A percentile compares a stretch with the other conserved stretches of the same genome.
phyloP scores from a whole-genome alignment of 148 eudicot genomes.

The Amaranthus hypochondriacus region DNA sequence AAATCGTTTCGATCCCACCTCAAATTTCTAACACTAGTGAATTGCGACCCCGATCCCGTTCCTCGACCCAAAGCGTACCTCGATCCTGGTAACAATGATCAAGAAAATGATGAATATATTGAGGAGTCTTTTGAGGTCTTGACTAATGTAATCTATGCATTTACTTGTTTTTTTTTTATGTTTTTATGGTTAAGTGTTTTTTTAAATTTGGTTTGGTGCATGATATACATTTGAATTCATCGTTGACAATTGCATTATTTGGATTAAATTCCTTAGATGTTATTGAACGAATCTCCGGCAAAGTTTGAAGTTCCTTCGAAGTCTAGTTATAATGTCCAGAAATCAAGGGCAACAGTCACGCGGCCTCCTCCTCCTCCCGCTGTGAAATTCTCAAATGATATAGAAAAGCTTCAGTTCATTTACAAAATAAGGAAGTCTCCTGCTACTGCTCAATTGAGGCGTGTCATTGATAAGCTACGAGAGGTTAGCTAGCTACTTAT shows the following conservation, averaged over 20 bases:
- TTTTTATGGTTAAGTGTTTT: too few relatives aligned
- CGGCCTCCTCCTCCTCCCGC: conserved; percentile 41
- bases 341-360: conserved; percentile 22
- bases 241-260: background rate
- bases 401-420: conserved; percentile 78
- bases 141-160: too few relatives aligned
- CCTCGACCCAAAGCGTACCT: too few relatives aligned
- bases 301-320: conserved; percentile 43
- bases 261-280: conserved; percentile 39
- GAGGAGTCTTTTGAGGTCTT: too few relatives aligned
- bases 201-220: background rate
- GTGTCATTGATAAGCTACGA: conserved; percentile 63
- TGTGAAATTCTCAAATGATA: conserved; percentile 79
- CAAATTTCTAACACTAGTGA: too few relatives aligned
- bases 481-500: conserved; percentile 45
- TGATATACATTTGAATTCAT: background rate
- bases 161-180: too few relatives aligned
- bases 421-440: conserved; percentile 78
- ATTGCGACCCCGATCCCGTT: too few relatives aligned
- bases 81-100: too few relatives aligned
- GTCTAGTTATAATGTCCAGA: background rate
- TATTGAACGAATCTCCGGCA: conserved; percentile 51
- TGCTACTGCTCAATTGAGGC: conserved; percentile 89
- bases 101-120: too few relatives aligned
- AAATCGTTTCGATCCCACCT: too few relatives aligned